phyloP scores from a whole-genome alignment of 495 filamentous ascomycete genomes.

The Penicillium alfredii region DNA sequence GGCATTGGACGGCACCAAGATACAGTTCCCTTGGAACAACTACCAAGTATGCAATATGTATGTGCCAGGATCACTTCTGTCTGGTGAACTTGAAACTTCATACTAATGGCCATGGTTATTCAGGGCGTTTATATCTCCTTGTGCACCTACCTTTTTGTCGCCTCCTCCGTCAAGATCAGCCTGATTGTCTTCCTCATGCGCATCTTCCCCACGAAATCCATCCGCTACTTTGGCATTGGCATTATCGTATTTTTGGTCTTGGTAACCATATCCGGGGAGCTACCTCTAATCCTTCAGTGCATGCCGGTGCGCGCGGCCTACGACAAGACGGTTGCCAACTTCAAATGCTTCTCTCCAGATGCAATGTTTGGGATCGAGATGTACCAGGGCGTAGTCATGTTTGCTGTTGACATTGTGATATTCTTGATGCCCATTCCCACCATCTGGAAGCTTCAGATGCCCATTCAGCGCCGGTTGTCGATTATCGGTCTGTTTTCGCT shows the following conservation, averaged over 20 bases:
- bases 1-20: no score
- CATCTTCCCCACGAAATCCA: constrained; percentile 10
- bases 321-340: constrained; percentile 6
- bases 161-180: constrained; percentile 13
- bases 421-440: constrained; percentile 43
- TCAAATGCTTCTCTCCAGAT: constrained; percentile 8
- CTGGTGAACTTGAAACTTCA: no score
- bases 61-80: no score
- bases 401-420: constrained; percentile 47
- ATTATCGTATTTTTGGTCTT: constrained; percentile 10
- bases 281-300: constrained; percentile 15
- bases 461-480: constrained; percentile 40
- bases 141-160: constrained; percentile 15
- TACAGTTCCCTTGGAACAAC: background rate
- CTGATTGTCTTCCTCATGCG: constrained; percentile 19
- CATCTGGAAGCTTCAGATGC: constrained; percentile 38
- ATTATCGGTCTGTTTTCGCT: constrained; percentile 46
- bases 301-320: constrained; percentile 11
- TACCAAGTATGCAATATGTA: background rate
- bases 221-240: constrained; percentile 5
- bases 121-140: constrained; percentile 12
- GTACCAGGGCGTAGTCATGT: constrained; percentile 20
- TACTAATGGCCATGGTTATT: constrained; percentile 1
- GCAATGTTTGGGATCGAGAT: constrained; percentile 11
- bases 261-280: constrained; percentile 13